These are phyloP conservation scores for Austroboletus rostrupii DNA, from an alignment of 1,284 basidiomycete species.

Conservation along the genomic window DNA sequence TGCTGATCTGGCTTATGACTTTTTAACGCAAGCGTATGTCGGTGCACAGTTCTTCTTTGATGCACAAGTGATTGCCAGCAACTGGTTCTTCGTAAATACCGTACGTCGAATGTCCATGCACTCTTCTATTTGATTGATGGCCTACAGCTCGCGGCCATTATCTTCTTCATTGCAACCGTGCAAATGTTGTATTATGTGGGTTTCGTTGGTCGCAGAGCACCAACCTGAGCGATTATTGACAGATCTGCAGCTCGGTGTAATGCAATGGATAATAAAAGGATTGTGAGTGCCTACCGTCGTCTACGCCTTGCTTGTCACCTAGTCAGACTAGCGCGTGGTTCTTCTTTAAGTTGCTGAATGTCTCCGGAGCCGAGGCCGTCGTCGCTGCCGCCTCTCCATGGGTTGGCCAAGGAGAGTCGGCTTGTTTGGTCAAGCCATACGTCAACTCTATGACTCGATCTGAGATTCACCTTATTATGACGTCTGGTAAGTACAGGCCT, in stretches of 20 bases:
- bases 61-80: constrained; percentile 51
- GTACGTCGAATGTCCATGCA: constrained; percentile 35
- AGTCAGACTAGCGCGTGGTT: constrained; percentile 68
- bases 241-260: constrained; percentile 56
- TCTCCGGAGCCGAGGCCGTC: constrained; percentile 88
- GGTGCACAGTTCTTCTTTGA: constrained; percentile 82
- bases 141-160: constrained; percentile 63
- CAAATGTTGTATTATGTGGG: constrained; percentile 78
- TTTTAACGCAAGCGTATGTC: constrained; percentile 57
- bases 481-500: constrained; percentile 56
- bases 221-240: not conserved
- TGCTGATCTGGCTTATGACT: constrained; percentile 70
- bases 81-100: constrained; percentile 81
- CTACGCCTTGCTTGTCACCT: not conserved
- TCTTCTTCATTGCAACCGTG: constrained; percentile 86
- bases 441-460: constrained; percentile 86
- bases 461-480: constrained; percentile 87
- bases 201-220: not conserved
- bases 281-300: constrained; percentile 46
- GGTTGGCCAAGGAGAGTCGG: constrained; percentile 87
- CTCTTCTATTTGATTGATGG: constrained; percentile 7
- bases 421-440: constrained; percentile 82
- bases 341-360: constrained; percentile 85
- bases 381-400: constrained; percentile 90
- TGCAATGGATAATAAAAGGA: constrained; percentile 85